These are phyloP conservation scores for Syzygium aromaticum DNA, from an alignment of 345 rosid genomes.

Conservation along the genomic window DNA sequence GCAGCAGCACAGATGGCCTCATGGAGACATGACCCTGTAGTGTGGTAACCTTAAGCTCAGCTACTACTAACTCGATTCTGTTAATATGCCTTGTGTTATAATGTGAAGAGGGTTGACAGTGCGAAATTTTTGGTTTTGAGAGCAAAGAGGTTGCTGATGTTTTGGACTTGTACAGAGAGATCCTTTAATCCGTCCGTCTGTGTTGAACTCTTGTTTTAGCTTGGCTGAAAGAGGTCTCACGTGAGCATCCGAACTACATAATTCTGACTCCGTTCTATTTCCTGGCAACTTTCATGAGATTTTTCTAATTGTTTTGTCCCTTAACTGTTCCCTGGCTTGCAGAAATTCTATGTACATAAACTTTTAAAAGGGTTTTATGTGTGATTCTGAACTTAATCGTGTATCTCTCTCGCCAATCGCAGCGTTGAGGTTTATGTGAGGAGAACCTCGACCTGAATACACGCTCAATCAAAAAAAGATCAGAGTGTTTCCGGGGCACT, in stretches of 20 bases:
- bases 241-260: background rate
- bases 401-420: background rate
- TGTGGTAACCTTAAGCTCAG: background rate
- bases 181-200: background rate
- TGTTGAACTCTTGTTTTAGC: background rate
- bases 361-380: background rate
- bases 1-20: background rate
- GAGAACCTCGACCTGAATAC: background rate
- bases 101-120: background rate
- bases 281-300: background rate
- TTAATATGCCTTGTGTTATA: background rate
- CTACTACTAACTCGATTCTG: background rate
- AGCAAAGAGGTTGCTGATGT: background rate
- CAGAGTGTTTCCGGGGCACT: background rate
- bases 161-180: background rate
- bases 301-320: background rate
- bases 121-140: background rate
- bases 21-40: background rate
- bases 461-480: background rate
- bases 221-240: background rate
- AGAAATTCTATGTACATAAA: background rate
- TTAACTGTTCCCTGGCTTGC: background rate
- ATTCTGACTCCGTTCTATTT: background rate
- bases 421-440: background rate
- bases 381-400: background rate